Conservation (phyloP, 2,329 filamentous ascomycete species). For the Aureobasidium mangrovei region DNA sequence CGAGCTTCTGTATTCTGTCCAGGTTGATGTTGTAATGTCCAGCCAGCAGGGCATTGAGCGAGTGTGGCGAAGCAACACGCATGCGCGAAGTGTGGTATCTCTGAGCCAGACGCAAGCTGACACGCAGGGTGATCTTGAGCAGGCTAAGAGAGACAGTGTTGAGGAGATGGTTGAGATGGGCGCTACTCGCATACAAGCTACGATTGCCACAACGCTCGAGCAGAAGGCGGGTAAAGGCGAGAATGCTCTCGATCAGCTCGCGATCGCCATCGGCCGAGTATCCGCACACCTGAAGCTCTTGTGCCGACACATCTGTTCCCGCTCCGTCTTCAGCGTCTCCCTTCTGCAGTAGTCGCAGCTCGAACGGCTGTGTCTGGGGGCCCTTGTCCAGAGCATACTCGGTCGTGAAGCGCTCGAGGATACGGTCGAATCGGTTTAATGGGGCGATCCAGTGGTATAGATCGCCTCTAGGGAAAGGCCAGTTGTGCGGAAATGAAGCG, state of each 20-base stretch:
- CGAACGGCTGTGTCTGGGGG: constrained; percentile 71
- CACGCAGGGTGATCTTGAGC: constrained; percentile 66
- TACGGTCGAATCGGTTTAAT: constrained; percentile 83
- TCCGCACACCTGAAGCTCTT: constrained; percentile 38
- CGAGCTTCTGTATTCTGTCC: constrained; percentile 76
- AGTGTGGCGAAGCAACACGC: constrained; percentile 46
- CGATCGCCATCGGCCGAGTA: constrained; percentile 70
- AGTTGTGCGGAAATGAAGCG: constrained; percentile 71
- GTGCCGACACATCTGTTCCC: constrained; percentile 17
- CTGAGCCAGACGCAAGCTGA: constrained; percentile 80
- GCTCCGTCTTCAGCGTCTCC: constrained; percentile 39
- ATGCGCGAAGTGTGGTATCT: constrained; percentile 86
- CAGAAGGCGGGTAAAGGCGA: constrained; percentile 79
- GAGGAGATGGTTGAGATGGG: constrained; percentile 78
- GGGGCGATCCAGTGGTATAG: constrained; percentile 97
- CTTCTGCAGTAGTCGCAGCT: constrained; percentile 54
- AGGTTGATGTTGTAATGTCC: constrained; percentile 70
- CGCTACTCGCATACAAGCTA: constrained; percentile 90
- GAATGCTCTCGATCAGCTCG: constrained; percentile 66
- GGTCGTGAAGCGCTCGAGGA: constrained; percentile 72
- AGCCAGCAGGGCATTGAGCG: constrained; percentile 56
- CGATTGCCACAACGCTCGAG: constrained; percentile 94
- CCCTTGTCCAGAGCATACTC: constrained; percentile 73
- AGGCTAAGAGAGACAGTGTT: constrained; percentile 77
- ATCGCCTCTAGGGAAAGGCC: constrained; percentile 93